phyloP scores from a whole-genome alignment of 2,329 filamentous ascomycete genomes.

The Diaporthe sp. region DNA sequence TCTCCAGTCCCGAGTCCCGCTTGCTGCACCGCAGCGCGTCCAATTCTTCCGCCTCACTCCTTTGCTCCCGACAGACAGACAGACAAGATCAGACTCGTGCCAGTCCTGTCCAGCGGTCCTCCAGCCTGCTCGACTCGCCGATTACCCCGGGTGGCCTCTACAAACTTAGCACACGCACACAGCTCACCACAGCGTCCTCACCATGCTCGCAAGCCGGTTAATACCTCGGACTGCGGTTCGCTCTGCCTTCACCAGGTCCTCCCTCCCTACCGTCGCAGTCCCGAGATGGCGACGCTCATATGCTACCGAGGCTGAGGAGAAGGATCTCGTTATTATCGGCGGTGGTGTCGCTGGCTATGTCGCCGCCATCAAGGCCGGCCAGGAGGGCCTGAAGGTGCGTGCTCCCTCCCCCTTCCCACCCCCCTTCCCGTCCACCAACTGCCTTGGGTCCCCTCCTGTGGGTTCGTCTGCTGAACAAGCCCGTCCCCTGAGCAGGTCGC shows the following conservation, averaged over 20 bases:
- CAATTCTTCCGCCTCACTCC: conserved; percentile 29
- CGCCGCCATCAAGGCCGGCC: conserved; percentile 98
- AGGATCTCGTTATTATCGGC: conserved; percentile 97
- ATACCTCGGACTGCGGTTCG: conserved; percentile 70
- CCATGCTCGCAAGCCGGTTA: conserved; percentile 73
- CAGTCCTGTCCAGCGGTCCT: conserved; percentile 22
- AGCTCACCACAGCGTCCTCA: conserved; percentile 14
- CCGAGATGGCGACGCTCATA: conserved; percentile 71
- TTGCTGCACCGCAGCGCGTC: conserved; percentile 22
- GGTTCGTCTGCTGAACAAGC: neutral
- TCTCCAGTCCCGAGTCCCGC: conserved; percentile 28
- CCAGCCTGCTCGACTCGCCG: neutral
- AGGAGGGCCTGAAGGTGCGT: conserved; percentile 93
- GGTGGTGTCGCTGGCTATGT: conserved; percentile 99
- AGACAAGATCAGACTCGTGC: conserved; percentile 18
- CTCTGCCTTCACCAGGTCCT: conserved; percentile 62
- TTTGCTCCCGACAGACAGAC: conserved; percentile 25
- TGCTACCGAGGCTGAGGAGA: conserved; percentile 80
- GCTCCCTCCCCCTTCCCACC: neutral
- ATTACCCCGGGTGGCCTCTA: neutral
- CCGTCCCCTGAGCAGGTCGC: conserved; percentile 74
- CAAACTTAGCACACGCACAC: neutral
- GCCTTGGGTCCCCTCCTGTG: conserved; percentile 15
- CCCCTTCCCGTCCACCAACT: neutral
- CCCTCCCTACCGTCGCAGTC: conserved; percentile 59